Evolutionary conservation across 108 stramenopile species (phyloP).

Genomic region (Phaeodactylum tricornutum): DNA sequence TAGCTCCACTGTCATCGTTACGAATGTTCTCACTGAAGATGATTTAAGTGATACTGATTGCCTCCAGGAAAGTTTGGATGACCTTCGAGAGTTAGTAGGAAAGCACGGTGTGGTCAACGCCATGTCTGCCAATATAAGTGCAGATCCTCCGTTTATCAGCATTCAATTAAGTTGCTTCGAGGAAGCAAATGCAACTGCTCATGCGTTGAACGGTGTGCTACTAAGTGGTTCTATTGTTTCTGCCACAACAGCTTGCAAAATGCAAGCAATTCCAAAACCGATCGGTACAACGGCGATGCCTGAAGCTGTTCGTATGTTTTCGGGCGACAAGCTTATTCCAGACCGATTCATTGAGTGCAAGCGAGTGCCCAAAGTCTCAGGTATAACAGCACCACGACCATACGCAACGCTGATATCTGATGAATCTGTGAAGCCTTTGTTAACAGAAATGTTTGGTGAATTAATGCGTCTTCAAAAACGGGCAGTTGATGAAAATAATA

Average conservation of each 20-base stretch:
- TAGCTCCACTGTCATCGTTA: no score
- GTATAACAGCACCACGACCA: conserved; percentile 32
- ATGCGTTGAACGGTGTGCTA: no score
- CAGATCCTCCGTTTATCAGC: no score
- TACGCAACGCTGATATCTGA: conserved; percentile 50
- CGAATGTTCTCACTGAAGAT: conserved; percentile 67
- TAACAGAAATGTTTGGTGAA: conserved; percentile 75
- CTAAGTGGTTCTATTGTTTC: conserved; percentile 44
- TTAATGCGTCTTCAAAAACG: conserved; percentile 76
- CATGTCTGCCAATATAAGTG: conserved; percentile 6
- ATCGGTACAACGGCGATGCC: background rate
- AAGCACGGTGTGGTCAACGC: conserved; percentile 12
- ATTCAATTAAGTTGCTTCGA: no score
- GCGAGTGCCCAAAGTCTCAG: conserved; percentile 75
- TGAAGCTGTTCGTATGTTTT: conserved; percentile 25
- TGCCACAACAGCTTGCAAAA: conserved; percentile 11
- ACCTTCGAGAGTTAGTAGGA: conserved; percentile 42
- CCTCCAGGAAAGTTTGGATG: conserved; percentile 53
- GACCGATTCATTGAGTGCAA: conserved; percentile 72
- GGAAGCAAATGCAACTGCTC: no score
- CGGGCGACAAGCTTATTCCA: conserved; percentile 72
- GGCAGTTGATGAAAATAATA: conserved; percentile 58
- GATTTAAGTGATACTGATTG: conserved; percentile 74
- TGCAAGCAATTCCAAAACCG: no score
- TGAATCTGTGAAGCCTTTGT: conserved; percentile 43